phyloP scores from a whole-genome alignment of 23 red algal species.

The Gracilaria vermiculophylla region DNA sequence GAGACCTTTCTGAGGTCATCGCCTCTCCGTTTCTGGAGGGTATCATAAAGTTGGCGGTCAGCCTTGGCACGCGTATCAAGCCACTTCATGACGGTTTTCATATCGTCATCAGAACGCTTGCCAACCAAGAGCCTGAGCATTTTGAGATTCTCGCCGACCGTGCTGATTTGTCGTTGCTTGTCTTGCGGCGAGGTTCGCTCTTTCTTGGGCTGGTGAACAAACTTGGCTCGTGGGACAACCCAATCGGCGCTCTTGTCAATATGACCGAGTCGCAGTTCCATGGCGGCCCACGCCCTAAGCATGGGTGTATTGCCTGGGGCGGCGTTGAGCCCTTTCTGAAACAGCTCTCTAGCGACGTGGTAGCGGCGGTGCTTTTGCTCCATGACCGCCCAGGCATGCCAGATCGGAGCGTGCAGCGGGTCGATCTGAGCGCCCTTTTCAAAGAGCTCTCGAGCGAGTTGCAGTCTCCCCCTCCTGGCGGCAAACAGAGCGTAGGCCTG shows the following conservation, averaged over 20 bases:
- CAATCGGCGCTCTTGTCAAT: conserved; percentile 67
- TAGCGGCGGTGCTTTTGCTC: conserved; percentile 67
- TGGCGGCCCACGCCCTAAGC: conserved; percentile 79
- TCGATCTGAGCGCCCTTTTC: conserved; percentile 10
- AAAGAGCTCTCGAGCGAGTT: conserved; percentile 69
- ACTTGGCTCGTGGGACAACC: conserved; percentile 32
- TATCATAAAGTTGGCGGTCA: conserved; percentile 55
- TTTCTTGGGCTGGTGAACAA: neutral
- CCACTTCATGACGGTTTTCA: conserved; percentile 82
- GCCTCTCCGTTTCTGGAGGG: conserved; percentile 26
- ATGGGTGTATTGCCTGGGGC: conserved; percentile 55
- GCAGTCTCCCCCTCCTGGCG: conserved; percentile 43
- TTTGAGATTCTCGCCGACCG: conserved; percentile 69
- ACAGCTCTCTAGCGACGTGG: conserved; percentile 67
- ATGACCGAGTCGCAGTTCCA: conserved; percentile 88
- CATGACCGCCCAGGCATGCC: conserved; percentile 87
- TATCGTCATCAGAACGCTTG: conserved; percentile 69
- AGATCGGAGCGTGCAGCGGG: conserved; percentile 38
- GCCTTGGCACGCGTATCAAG: conserved; percentile 43
- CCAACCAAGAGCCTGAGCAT: conserved; percentile 80
- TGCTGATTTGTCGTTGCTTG: conserved; percentile 19
- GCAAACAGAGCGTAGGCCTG: conserved; percentile 77
- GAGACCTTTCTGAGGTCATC: conserved; percentile 63
- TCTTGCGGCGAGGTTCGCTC: neutral
- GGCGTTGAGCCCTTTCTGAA: conserved; percentile 68